Base-by-base conservation (phyloP, 352 stramenopile species). In the Ochromonadaceae sp. region DNA sequence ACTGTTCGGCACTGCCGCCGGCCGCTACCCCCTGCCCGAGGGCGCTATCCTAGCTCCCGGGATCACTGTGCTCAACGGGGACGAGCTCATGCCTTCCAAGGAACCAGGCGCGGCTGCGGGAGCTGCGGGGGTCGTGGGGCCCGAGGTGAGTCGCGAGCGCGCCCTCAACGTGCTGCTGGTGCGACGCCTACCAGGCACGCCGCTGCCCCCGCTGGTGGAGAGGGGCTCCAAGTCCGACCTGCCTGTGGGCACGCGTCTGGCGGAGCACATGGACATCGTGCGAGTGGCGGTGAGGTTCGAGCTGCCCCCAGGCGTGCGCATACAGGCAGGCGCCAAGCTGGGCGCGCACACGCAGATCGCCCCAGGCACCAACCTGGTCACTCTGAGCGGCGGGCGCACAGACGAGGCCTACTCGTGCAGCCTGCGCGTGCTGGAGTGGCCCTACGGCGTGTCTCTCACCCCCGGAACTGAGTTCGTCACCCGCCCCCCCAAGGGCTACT, bases 391-490 rank as follows among this genome's bases (percentile, higher is more conserved):
- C 7, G 20, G 17, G 17, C 26, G 42, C 39, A 58, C 26, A 10
- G 30, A 12, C 52, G 22, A 40, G 15, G 15, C 9, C 20, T 25
- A 17, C 20, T 38, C 49, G n/a, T 7, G 22, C 39, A n/a, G 43
- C 10, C 26, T 61, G 9, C 20, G 9, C 44, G 52, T 61, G 25
- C 4, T 61, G 26, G 10, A 43, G 17, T 61, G 52, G 52, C 52
- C 52, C 30, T 5, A 55, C 12, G 26, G 34, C 30, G 34, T 61
- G 7, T 38, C 22, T 22, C 36, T 61, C 34, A 14, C 26, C 25
- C 52, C 34, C 48, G 34, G 34, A 9, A 61, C 22, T 7, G 52
- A 61, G 36, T 22, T 61, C 31, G 52, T 61, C n/a, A n/a, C n/a
- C n/a, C n/a, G n/a, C n/a, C n/a, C n/a, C n/a, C n/a, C n/a, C n/a